Evolutionary conservation across 768 basidiomycete genomes (phyloP).

Genomic region (Naganishia friedmannii): DNA sequence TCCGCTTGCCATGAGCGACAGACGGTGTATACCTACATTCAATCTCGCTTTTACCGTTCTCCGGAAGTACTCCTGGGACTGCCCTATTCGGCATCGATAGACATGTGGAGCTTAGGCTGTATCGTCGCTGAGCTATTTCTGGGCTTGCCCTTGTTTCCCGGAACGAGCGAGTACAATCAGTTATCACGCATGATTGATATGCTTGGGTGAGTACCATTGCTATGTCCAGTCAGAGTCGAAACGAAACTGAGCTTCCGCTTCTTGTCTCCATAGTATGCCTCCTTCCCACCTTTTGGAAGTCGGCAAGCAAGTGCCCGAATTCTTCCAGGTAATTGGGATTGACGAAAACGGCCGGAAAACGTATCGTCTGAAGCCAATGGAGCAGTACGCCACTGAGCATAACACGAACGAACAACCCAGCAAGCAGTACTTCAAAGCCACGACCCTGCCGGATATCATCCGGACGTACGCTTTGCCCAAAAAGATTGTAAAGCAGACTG

Average conservation of each 20-base stretch:
- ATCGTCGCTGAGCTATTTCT: conserved; percentile 98
- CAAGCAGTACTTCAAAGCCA: conserved; percentile 98
- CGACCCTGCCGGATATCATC: conserved; percentile 88
- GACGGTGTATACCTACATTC: conserved; percentile 99
- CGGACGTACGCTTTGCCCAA: conserved; percentile 94
- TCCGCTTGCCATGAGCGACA: conserved; percentile 98
- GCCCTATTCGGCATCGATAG: conserved; percentile 89
- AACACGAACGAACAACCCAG: conserved; percentile 94
- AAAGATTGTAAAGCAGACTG: conserved; percentile 65
- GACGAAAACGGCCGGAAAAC: conserved; percentile 71
- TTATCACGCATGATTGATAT: conserved; percentile 94
- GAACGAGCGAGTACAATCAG: conserved; percentile 99
- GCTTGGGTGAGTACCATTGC: conserved; percentile 71
- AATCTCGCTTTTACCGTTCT: conserved; percentile 96
- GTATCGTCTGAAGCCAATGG: conserved; percentile 80
- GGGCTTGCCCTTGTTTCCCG: conserved; percentile 92
- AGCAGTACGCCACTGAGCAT: conserved; percentile 93
- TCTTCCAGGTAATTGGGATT: conserved; percentile 72
- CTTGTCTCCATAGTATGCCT: conserved; percentile 63
- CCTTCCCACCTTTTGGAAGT: conserved; percentile 89
- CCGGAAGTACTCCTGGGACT: conserved; percentile 94
- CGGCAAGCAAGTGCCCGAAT: conserved; percentile 90
- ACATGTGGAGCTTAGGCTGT: conserved; percentile 99
- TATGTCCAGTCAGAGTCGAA: background rate
- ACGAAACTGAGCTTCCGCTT: background rate